Base-by-base conservation (phyloP, 176 grass and related monocot genomes). In the Oryza rufipogon region DNA sequence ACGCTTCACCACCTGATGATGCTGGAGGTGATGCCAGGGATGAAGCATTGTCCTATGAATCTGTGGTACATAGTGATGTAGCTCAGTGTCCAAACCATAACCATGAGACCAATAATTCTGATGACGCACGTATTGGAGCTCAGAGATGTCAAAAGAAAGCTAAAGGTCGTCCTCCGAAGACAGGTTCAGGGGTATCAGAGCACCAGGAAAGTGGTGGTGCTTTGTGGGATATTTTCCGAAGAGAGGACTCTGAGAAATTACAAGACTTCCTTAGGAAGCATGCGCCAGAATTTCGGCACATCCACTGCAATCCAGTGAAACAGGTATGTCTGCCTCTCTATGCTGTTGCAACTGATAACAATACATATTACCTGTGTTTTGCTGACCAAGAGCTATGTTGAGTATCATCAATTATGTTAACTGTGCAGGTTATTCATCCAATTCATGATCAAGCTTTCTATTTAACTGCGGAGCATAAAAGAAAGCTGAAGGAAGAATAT, bases 391-490 rank as follows among this genome's bases (percentile, higher is more conserved):
- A 74, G 52, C 19, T 44, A 20, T 72, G 38, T 63, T 66, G 26
- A 69, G 20, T 47, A 71, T 32, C 71, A 87, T 9, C 32, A 74
- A 56, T 20, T 44, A 11, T 72, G 45, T 71, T 65, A 44, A 73
- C 20, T 34, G 28, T 32, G 32, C 85, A 97, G 92, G 90, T 94
- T 84, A 74, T 77, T 82, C 89, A 97, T 76, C 91, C 92, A 5
- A 86, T 97, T 68, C 91, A 94, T 49, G 94, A 97, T 36, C 91
- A 97, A 68, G 45, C 38, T 42, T 97, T 97, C 72, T 97, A 90
- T 68, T 88, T 97, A 68, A 97, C 91, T 8, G 3, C 19, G 23
- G 92, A 94, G 78, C 94, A 97, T 64, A 97, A 94, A 83, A 92
- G 73, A 80, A 90, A 89, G 74, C 90, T 97, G 8, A 94, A 97